Evolutionary conservation across 2,329 filamentous ascomycete species (phyloP).

Genomic region (Myriosclerotinia duriaeana): DNA sequence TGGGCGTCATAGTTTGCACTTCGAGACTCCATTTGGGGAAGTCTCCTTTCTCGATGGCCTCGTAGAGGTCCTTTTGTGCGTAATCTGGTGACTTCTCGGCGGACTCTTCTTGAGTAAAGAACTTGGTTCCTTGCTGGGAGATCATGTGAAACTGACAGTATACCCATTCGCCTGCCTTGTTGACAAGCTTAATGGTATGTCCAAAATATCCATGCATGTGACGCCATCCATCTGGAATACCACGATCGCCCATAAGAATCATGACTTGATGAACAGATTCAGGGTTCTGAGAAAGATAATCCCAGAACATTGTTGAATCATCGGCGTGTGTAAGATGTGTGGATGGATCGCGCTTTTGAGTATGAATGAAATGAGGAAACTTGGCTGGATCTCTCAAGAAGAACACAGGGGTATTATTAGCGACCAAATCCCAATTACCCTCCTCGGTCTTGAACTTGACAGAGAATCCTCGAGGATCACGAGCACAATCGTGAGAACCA

Average conservation of each 20-base stretch:
- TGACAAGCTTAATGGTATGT: constrained; percentile 56
- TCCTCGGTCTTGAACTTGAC: constrained; percentile 73
- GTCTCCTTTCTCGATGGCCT: constrained; percentile 53
- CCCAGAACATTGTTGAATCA: constrained; percentile 48
- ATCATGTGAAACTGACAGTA: constrained; percentile 56
- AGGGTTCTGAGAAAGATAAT: constrained; percentile 45
- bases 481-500: constrained; percentile 68
- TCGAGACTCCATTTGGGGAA: constrained; percentile 56
- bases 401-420: constrained; percentile 73
- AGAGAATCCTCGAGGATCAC: constrained; percentile 71
- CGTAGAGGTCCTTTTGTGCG: constrained; percentile 53
- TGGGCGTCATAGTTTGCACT: constrained; percentile 53
- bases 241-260: constrained; percentile 57
- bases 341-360: constrained; percentile 70
- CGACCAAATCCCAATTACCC: constrained; percentile 72
- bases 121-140: constrained; percentile 53
- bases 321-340: constrained; percentile 64
- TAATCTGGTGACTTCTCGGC: constrained; percentile 48
- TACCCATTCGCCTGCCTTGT: constrained; percentile 53
- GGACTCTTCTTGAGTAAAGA: constrained; percentile 51
- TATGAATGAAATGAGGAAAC: constrained; percentile 72
- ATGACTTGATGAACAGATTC: constrained; percentile 59
- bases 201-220: constrained; percentile 56
- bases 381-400: constrained; percentile 73
- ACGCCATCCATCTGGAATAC: constrained; percentile 54